Evolutionary conservation across 2,329 filamentous ascomycete species (phyloP), one percentile per base, ranked within the genome.

Genomic region (Fusarium musae): DNA sequence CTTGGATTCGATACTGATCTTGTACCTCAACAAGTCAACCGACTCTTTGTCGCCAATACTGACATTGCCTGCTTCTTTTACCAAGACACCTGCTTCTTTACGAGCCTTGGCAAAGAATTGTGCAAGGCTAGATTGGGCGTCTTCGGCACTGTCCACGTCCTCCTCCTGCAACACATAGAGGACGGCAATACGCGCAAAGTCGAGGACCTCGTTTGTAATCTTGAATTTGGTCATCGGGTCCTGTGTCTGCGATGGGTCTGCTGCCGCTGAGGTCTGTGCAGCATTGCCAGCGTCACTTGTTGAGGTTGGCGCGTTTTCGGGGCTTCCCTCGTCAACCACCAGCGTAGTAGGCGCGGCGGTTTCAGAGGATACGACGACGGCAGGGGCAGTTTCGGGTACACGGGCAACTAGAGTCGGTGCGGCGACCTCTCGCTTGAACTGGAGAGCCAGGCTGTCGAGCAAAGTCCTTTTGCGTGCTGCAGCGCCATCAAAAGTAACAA

Each of bases 401-500:
- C 69, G 69, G n/a, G 60, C 66, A 32, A 63, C 61, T 19, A 60
- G 46, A n/a, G 60, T 59, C 28, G 69, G 59, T 28, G 63, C 50
- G n/a, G 56, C 53, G 12, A 62, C 43, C 44, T 69, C 62, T n/a
- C 62, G 53, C 34, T 73, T 70, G 17, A 72, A 75, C 23, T 73
- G 72, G 6, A 73, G 54, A 17, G 77, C 77, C 11, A 73, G 66
- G 11, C 79, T 79, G 43, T 79, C 75, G 10, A 78, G 70, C 21
- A 79, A 68, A 9, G 72, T 77, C 23, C 81, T 80, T 19, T 78
- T 73, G 36, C 85, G 82, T 8, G 82, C 79, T 5, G 84, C 82
- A 62, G 82, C 81, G 9, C 91, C 92, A 75, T 93, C 89, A 80
- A 98, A 97, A 0, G 93, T 94, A 21, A 98, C 92, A 8, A 99